These are phyloP conservation scores for Penicillium sp. DNA, from an alignment of 2,329 filamentous ascomycete genomes.

Conservation along the genomic window DNA sequence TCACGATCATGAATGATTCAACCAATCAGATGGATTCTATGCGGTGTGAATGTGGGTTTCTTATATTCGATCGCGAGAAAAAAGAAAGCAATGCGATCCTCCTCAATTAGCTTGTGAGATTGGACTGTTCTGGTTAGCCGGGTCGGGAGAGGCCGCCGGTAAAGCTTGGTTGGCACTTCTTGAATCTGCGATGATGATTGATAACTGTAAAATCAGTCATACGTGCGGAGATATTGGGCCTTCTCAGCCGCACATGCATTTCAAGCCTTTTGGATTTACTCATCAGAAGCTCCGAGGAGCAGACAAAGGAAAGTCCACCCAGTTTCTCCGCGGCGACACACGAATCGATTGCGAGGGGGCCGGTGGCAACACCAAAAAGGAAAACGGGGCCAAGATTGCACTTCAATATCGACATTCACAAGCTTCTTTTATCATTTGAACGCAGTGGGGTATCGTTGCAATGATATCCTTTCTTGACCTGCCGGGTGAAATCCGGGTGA, in stretches of 20 bases:
- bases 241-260: conserved; percentile 4
- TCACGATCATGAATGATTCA: not conserved
- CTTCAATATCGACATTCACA: not conserved
- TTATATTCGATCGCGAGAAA: no score
- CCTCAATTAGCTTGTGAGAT: not conserved
- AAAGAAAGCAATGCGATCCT: not conserved
- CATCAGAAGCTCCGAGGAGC: not conserved
- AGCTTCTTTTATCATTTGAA: conserved; percentile 3
- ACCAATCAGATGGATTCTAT: not conserved
- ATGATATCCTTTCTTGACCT: conserved; percentile 21
- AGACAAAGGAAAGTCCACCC: conserved; percentile 3
- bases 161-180: not conserved
- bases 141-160: not conserved
- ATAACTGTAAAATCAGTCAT: not conserved
- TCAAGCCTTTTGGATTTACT: not conserved
- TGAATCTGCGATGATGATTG: not conserved
- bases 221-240: not conserved
- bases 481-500: conserved; percentile 20
- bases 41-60: no score
- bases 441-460: not conserved
- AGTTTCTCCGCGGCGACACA: conserved; percentile 8
- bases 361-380: conserved; percentile 9
- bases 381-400: conserved; percentile 10
- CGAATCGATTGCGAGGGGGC: conserved; percentile 10
- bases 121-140: not conserved